phyloP scores from a whole-genome alignment of 1,139 yeast genomes.

The Pichia sp. region DNA sequence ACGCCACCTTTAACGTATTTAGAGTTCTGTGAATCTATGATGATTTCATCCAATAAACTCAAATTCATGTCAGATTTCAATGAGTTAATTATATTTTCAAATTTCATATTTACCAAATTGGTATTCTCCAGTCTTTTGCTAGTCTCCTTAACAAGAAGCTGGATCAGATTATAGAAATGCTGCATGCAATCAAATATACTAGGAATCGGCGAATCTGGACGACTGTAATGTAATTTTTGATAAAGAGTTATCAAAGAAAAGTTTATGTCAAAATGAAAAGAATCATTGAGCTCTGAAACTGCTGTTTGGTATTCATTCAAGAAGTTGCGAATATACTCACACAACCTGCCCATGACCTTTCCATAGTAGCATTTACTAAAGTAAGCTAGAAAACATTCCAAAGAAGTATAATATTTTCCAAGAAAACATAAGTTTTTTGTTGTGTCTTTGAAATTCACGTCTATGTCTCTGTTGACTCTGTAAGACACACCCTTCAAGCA shows the following conservation, averaged over 20 bases:
- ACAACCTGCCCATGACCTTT: constrained; percentile 63
- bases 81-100: constrained; percentile 31
- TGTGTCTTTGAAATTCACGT: constrained; percentile 67
- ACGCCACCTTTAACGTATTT: constrained; percentile 62
- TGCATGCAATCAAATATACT: constrained; percentile 33
- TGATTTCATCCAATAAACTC: constrained; percentile 36
- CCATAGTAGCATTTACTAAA: constrained; percentile 57
- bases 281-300: neutral
- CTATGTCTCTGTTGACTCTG: constrained; percentile 63
- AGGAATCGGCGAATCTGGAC: constrained; percentile 4
- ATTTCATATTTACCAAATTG: constrained; percentile 27
- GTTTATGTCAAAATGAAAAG: constrained; percentile 2
- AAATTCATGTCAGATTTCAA: constrained; percentile 36
- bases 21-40: constrained; percentile 46
- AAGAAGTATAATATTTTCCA: constrained; percentile 56
- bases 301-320: constrained; percentile 27
- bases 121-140: constrained; percentile 22
- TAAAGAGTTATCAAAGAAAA: constrained; percentile 44
- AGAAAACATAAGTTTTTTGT: constrained; percentile 50
- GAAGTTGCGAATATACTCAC: constrained; percentile 47
- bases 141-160: constrained; percentile 36
- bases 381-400: constrained; percentile 45
- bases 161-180: constrained; percentile 52
- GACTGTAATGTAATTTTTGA: constrained; percentile 26
- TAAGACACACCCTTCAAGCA: constrained; percentile 66